A percentile compares a stretch with the other conserved stretches of the same genome.
Evolutionary conservation across 805 yeast species (phyloP).

Genomic region (Nakazawaea siamensis): DNA sequence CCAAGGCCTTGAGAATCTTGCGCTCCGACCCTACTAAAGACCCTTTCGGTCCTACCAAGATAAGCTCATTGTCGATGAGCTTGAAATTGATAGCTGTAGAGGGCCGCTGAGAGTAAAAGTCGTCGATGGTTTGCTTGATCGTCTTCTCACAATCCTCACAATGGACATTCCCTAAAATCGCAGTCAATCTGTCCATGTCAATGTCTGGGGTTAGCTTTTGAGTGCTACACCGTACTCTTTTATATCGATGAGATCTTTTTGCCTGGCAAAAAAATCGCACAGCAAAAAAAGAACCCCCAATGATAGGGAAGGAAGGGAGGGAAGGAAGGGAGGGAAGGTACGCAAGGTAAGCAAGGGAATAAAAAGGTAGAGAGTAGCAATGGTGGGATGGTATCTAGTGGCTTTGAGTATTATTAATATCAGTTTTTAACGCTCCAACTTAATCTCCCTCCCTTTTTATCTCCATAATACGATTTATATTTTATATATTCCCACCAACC

Average conservation of each 20-base stretch:
- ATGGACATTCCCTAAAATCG: conserved; percentile 39
- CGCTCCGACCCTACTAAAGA: conserved; percentile 16
- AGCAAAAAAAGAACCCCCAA: background rate
- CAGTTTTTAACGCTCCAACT: no score
- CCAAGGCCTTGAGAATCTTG: conserved; percentile 20
- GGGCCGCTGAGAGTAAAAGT: conserved; percentile 14
- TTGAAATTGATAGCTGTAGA: conserved; percentile 12
- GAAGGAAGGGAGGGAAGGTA: no score
- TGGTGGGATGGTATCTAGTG: no score
- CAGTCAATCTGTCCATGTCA: conserved; percentile 18
- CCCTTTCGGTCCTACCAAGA: conserved; percentile 17
- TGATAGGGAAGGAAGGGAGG: background rate
- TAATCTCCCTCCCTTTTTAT: no score
- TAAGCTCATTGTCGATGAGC: conserved; percentile 20
- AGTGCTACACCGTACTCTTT: background rate
- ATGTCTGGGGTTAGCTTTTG: background rate
- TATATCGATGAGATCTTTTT: background rate
- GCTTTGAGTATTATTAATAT: no score
- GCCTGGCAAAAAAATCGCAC: background rate
- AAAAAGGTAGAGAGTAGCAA: no score
- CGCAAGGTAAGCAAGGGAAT: no score
- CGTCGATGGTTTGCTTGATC: conserved; percentile 22
- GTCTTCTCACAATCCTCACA: conserved; percentile 42
- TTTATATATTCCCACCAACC: no score
- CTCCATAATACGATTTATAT: no score